Percentiles rank a stretch among this genome's conserved stretches.
phyloP scores from a whole-genome alignment of 2,329 filamentous ascomycete species.

The Orbilia brochopaga region DNA sequence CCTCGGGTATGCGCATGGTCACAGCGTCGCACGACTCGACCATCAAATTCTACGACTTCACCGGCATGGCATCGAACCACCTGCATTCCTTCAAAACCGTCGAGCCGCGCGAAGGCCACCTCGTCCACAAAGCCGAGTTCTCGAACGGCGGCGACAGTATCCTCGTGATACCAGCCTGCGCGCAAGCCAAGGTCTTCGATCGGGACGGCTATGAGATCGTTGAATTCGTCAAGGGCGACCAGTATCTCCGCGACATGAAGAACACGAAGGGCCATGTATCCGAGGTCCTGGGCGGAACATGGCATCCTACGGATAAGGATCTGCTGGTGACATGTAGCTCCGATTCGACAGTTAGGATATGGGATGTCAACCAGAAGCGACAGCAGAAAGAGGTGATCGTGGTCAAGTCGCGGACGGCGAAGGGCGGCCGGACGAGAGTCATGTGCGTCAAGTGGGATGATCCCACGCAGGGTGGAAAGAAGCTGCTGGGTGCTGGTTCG shows the following conservation, averaged over 20 bases:
- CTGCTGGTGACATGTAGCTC: conserved; percentile 88
- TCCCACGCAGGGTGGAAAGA: conserved; percentile 72
- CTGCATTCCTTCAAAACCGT: conserved; percentile 91
- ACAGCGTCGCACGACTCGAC: conserved; percentile 92
- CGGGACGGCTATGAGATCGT: conserved; percentile 84
- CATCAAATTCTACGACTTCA: conserved; percentile 91
- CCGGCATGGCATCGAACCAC: conserved; percentile 92
- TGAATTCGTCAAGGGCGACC: conserved; percentile 95
- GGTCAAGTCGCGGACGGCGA: conserved; percentile 89
- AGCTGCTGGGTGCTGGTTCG: conserved; percentile 79
- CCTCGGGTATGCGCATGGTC: conserved; percentile 80
- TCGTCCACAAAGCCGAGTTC: conserved; percentile 85
- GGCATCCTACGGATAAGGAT: conserved; percentile 86
- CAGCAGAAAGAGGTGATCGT: conserved; percentile 92
- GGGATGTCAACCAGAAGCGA: conserved; percentile 91
- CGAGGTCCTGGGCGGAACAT: conserved; percentile 84
- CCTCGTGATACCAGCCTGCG: conserved; percentile 84
- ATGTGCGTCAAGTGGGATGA: conserved; percentile 87
- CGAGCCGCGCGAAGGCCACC: conserved; percentile 84
- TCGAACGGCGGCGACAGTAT: conserved; percentile 59
- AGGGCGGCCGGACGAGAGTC: conserved; percentile 90
- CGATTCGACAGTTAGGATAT: conserved; percentile 93
- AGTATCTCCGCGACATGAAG: conserved; percentile 97
- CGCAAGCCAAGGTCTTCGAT: conserved; percentile 86
- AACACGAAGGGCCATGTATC: conserved; percentile 97